Conservation (phyloP, 768 basidiomycete species). For the Tremella yokohamensis region DNA sequence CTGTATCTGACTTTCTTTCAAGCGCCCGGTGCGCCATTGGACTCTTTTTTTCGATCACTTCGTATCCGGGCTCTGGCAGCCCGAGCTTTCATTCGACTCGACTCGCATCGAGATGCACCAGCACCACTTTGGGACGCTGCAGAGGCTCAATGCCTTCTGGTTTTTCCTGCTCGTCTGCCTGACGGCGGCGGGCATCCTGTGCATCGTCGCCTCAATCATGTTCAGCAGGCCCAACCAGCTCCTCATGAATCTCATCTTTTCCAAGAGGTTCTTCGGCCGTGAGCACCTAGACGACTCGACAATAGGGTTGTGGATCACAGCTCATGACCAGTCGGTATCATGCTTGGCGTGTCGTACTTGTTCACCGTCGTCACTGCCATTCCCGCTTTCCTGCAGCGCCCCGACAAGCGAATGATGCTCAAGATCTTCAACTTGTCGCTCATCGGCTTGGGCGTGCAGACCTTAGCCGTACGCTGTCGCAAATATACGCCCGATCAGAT, state of each 20-base stretch:
- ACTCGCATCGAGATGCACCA: too few relatives aligned
- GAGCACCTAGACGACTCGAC: neutral
- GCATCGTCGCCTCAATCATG: conserved; percentile 65
- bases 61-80: too few relatives aligned
- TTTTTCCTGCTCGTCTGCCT: conserved; percentile 67
- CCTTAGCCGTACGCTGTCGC: conserved; percentile 14
- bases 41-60: too few relatives aligned
- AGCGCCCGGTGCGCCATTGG: too few relatives aligned
- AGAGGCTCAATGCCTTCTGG: conserved; percentile 55
- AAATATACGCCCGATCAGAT: neutral
- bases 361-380: conserved; percentile 69
- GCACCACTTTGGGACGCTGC: too few relatives aligned
- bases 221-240: conserved; percentile 64
- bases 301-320: conserved; percentile 56
- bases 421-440: conserved; percentile 72
- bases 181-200: conserved; percentile 65
- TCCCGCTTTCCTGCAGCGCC: conserved; percentile 65
- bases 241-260: conserved; percentile 58
- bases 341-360: conserved; percentile 61
- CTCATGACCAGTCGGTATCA: conserved; percentile 60
- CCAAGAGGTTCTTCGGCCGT: conserved; percentile 59
- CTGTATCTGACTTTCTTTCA: too few relatives aligned
- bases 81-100: too few relatives aligned
- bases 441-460: conserved; percentile 55
- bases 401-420: conserved; percentile 66